Evolutionary conservation across 352 stramenopile genomes (phyloP).

Genomic region (Phytophthora sp.): DNA sequence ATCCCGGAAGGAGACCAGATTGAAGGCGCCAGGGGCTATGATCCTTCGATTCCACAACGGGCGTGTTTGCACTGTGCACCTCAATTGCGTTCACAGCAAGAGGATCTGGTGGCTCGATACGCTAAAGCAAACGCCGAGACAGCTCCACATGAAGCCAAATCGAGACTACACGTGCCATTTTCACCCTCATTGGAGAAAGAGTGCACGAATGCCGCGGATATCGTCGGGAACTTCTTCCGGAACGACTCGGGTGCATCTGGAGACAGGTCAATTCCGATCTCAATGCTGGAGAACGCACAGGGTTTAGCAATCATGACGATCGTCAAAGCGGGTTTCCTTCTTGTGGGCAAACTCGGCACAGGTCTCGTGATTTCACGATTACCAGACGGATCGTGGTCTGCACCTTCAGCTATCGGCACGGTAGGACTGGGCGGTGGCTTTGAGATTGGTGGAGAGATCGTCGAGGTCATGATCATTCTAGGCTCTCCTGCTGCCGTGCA

Average conservation of each 20-base stretch:
- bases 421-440: constrained; percentile 79
- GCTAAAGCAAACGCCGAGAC: constrained; percentile 53
- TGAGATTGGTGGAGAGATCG: constrained; percentile 88
- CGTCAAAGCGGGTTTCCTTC: constrained; percentile 58
- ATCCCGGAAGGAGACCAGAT: constrained; percentile 62
- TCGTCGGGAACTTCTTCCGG: constrained; percentile 74
- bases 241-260: constrained; percentile 51
- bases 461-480: constrained; percentile 93
- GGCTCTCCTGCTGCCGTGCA: constrained; percentile 87
- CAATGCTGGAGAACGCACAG: constrained; percentile 58
- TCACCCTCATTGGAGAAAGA: constrained; percentile 60
- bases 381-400: constrained; percentile 78
- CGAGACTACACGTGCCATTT: constrained; percentile 59
- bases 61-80: constrained; percentile 63
- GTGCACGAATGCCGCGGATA: constrained; percentile 67
- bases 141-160: constrained; percentile 44
- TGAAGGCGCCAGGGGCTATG: constrained; percentile 55
- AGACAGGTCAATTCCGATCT: constrained; percentile 53
- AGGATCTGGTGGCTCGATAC: constrained; percentile 51
- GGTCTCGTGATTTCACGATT: constrained; percentile 85
- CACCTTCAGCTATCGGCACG: constrained; percentile 89
- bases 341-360: constrained; percentile 67
- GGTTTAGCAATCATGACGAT: constrained; percentile 66
- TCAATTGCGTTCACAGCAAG: constrained; percentile 51
- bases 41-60: constrained; percentile 59